These are phyloP conservation scores for Sparassis latifolia DNA, from an alignment of 1,284 basidiomycete species.

Conservation along the genomic window DNA sequence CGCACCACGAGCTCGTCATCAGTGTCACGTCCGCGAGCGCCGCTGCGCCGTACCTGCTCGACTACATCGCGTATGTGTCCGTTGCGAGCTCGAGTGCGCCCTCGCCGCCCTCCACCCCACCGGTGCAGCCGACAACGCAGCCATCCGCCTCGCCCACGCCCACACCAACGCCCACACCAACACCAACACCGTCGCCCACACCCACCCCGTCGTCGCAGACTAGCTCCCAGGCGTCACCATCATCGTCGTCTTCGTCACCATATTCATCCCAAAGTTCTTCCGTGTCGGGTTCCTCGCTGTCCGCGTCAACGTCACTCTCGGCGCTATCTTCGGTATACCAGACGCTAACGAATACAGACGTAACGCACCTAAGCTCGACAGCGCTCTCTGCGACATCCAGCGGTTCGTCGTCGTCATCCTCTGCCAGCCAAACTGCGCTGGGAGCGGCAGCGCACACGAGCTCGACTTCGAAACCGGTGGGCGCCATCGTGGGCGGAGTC, in stretches of 20 bases:
- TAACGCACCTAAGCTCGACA: too few relatives aligned
- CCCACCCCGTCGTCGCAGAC: background rate
- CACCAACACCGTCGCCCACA: background rate
- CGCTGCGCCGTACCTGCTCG: slow-evolving; percentile 7
- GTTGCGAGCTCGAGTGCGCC: background rate
- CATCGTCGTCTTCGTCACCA: background rate
- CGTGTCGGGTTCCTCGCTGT: background rate
- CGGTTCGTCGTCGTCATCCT: background rate
- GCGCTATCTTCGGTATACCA: too few relatives aligned
- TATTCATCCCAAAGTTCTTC: background rate
- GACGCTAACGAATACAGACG: too few relatives aligned
- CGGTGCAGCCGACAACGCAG: too few relatives aligned
- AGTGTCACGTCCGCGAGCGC: slow-evolving; percentile 7
- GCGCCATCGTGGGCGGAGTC: background rate
- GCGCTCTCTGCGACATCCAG: background rate
- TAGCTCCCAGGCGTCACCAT: background rate
- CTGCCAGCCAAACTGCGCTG: background rate
- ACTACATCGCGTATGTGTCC: slow-evolving; percentile 6
- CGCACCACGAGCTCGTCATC: slow-evolving; percentile 3
- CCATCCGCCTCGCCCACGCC: background rate
- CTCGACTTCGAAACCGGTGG: background rate
- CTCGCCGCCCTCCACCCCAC: background rate
- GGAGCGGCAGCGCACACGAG: background rate
- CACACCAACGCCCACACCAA: background rate
- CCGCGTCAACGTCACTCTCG: too few relatives aligned